Percentiles rank a stretch among this genome's conserved stretches.
phyloP scores from a whole-genome alignment of 768 basidiomycete genomes.

The Leccinum barrowsii region DNA sequence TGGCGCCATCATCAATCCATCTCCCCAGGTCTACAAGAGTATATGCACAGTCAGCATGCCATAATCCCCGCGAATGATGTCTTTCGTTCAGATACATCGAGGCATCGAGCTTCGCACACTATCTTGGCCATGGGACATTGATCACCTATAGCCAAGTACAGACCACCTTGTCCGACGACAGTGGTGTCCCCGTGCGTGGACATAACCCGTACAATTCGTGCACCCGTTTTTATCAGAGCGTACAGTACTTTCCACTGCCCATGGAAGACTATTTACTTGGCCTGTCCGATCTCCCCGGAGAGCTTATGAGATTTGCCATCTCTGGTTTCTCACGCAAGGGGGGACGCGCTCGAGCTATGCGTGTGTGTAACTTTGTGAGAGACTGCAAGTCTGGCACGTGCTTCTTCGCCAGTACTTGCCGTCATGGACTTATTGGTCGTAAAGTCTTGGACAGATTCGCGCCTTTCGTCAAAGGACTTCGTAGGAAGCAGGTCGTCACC shows the following conservation, averaged over 20 bases:
- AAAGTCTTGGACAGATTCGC: conserved; percentile 78
- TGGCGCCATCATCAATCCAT: conserved; percentile 76
- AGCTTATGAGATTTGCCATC: conserved; percentile 94
- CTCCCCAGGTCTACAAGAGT: conserved; percentile 83
- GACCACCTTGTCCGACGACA: conserved; percentile 52
- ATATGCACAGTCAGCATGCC: conserved; percentile 5
- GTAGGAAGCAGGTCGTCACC: conserved; percentile 87
- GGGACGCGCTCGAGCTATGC: conserved; percentile 56
- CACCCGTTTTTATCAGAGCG: conserved; percentile 1
- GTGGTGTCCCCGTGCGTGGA: conserved; percentile 60
- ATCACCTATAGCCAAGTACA: conserved; percentile 71
- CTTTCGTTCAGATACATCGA: conserved; percentile 68
- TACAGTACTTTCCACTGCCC: conserved; percentile 75
- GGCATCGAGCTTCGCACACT: conserved; percentile 85
- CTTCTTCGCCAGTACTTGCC: neutral
- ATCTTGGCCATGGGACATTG: conserved; percentile 65
- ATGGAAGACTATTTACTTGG: conserved; percentile 88
- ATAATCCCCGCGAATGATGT: conserved; percentile 14
- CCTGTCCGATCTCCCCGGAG: conserved; percentile 91
- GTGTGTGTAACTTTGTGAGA: conserved; percentile 70
- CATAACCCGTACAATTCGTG: conserved; percentile 1
- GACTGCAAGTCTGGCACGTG: conserved; percentile 65
- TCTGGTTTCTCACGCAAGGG: conserved; percentile 70
- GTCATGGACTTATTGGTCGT: neutral
- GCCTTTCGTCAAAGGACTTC: conserved; percentile 65